A percentile compares a stretch with the other conserved stretches of the same genome.
Evolutionary conservation across 345 rosid species (phyloP).

Genomic region (Conringia planisiliqua): DNA sequence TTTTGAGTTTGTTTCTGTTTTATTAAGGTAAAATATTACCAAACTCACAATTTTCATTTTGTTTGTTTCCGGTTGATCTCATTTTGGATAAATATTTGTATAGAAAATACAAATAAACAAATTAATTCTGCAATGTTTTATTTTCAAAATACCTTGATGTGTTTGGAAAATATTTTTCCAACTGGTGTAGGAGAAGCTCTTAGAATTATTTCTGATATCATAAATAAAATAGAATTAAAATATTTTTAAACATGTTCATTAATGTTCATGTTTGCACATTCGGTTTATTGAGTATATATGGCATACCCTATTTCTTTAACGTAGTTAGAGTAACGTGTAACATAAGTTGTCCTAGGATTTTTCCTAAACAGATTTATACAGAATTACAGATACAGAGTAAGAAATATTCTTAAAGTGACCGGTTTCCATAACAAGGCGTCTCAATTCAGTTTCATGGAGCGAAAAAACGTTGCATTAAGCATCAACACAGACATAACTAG

Average conservation of each 20-base stretch:
- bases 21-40: background rate
- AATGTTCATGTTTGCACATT: background rate
- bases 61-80: background rate
- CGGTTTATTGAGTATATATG: no score
- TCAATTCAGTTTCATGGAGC: constrained; percentile 69
- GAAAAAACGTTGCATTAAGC: constrained; percentile 78
- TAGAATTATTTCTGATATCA: no score
- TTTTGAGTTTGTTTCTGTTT: background rate
- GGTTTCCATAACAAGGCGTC: constrained; percentile 85
- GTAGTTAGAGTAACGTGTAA: background rate
- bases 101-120: background rate
- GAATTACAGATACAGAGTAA: constrained; percentile 89
- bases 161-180: background rate
- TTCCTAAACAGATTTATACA: constrained; percentile 50
- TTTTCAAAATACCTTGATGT: background rate
- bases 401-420: constrained; percentile 74
- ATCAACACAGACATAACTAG: constrained; percentile 90
- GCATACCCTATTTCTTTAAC: background rate
- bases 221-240: no score
- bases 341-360: background rate
- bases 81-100: background rate
- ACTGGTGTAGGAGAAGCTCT: no score
- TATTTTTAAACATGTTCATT: background rate
- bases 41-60: background rate
- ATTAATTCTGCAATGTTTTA: background rate